Evolutionary conservation across 1,284 basidiomycete genomes (phyloP), one percentile per base, ranked within the genome.

Genomic region (Psilocybe mexicana): DNA sequence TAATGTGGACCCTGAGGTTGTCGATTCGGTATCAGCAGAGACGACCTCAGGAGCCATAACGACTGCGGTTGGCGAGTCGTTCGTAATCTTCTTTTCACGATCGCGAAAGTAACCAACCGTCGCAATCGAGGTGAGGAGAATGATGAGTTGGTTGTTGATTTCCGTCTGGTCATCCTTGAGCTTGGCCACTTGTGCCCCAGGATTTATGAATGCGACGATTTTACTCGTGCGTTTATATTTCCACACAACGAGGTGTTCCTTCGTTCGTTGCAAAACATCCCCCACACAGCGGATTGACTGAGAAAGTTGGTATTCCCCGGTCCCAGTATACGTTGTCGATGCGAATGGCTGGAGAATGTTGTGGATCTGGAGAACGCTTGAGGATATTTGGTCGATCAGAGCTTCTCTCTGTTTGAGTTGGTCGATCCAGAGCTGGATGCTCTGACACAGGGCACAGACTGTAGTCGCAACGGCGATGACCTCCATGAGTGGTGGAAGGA

Each of bases 121-220:
- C 2, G 58, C 33, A 12, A 59, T 45, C 6, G 58, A 35, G 23
- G 53, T 55, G 6, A 59, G 48, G 23, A 59, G 53, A 10, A 59
- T 51, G 12, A 55, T 40, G 1, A 59, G 48, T 33, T 59, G 58
- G n/a, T 51, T 36, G 35, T 40, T 40, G 6, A 59, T 26, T 12
- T 55, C 40, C 35, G 33, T 45, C 43, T 55, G 33, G 40, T 59
- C 52, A 0, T 55, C 53, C 43, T 43, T 38, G 14, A 59, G 35
- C 26, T 59, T 25, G n/a, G 52, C 25, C 28, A 55, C 40, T 8
- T 55, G 36, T 10, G 30, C 30, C 1, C 43, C 43, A 1, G 58
- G 58, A 25, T 55, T 54, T 2, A 59, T 25, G 30, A 59, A 59
- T 18, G 58, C 53, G 2, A 55, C n/a, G 7, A 59, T 38, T 33